Evolutionary conservation across 1,284 basidiomycete species (phyloP).

Genomic region (Malassezia vespertilionis): DNA sequence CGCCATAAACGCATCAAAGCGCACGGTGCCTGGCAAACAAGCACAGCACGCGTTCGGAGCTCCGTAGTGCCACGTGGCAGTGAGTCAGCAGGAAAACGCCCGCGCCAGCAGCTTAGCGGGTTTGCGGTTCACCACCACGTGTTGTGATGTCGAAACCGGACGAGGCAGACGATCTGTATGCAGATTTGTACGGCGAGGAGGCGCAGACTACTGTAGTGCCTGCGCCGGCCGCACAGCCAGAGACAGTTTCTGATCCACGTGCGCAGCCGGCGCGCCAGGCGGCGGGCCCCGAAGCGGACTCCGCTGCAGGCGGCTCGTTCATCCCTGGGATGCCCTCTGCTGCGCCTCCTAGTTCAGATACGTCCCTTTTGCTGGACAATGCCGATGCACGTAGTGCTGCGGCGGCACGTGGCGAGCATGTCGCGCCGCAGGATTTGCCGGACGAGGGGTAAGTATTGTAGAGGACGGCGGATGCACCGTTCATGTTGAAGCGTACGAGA

Average conservation of each 20-base stretch:
- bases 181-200: slow-evolving; percentile 18
- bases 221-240: neutral
- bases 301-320: slow-evolving; percentile 4
- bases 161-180: slow-evolving; percentile 19
- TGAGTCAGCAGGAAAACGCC: slow-evolving; percentile 1
- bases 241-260: slow-evolving; percentile 1
- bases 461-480: slow-evolving; percentile 11
- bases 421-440: slow-evolving; percentile 18
- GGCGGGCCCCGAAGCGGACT: slow-evolving; percentile 2
- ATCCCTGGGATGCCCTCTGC: slow-evolving; percentile 7
- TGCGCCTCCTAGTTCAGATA: neutral
- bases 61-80: neutral
- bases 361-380: slow-evolving; percentile 1
- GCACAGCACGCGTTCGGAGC: neutral
- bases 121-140: neutral
- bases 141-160: slow-evolving; percentile 18
- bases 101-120: slow-evolving; percentile 1
- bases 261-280: slow-evolving; percentile 3
- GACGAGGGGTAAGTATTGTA: slow-evolving; percentile 17
- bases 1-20: neutral
- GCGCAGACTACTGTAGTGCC: slow-evolving; percentile 5
- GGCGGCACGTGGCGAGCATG: slow-evolving; percentile 16
- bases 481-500: no score
- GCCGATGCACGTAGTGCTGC: slow-evolving; percentile 14
- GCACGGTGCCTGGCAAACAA: neutral